These are phyloP conservation scores for Aspergillus sojae DNA, from an alignment of 2,329 filamentous ascomycete genomes.

Conservation along the genomic window DNA sequence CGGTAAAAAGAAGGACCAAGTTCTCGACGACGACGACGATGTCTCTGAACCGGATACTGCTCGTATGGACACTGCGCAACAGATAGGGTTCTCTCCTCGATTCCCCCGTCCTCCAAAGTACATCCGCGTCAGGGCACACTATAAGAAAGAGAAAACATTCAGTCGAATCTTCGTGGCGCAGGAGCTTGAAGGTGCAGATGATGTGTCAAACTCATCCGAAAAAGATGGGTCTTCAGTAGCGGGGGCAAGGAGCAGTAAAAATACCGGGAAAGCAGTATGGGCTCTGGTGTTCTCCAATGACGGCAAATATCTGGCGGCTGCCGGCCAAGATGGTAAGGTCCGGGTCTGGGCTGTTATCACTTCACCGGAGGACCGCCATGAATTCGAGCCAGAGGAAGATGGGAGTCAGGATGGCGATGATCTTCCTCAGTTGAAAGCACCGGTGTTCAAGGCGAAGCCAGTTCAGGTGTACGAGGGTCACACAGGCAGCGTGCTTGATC, in stretches of 20 bases:
- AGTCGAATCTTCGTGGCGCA: conserved; percentile 89
- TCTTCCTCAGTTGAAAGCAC: conserved; percentile 74
- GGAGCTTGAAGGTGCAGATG: conserved; percentile 70
- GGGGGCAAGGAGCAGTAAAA: conserved; percentile 25
- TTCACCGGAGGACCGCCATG: conserved; percentile 74
- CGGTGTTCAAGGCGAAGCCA: conserved; percentile 82
- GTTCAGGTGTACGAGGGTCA: conserved; percentile 81
- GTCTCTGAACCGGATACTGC: conserved; percentile 71
- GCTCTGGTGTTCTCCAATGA: conserved; percentile 90
- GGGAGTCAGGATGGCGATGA: conserved; percentile 50
- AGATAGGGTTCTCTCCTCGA: conserved; percentile 79
- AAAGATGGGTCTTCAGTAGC: conserved; percentile 32
- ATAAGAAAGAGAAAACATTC: conserved; percentile 82
- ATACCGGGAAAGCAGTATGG: conserved; percentile 74
- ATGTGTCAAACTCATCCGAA: conserved; percentile 29
- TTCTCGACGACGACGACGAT: conserved; percentile 56
- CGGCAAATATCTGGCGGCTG: conserved; percentile 87
- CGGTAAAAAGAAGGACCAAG: conserved; percentile 69
- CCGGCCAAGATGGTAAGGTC: conserved; percentile 82
- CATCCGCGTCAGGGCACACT: conserved; percentile 78
- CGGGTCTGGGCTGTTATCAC: conserved; percentile 88
- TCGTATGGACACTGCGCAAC: conserved; percentile 76
- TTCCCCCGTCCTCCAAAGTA: conserved; percentile 90
- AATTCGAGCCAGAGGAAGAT: conserved; percentile 72
- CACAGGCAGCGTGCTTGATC: conserved; percentile 79